Evolutionary conservation across 331 rosid genomes (phyloP).

Genomic region (Phaseolus coccineus): DNA sequence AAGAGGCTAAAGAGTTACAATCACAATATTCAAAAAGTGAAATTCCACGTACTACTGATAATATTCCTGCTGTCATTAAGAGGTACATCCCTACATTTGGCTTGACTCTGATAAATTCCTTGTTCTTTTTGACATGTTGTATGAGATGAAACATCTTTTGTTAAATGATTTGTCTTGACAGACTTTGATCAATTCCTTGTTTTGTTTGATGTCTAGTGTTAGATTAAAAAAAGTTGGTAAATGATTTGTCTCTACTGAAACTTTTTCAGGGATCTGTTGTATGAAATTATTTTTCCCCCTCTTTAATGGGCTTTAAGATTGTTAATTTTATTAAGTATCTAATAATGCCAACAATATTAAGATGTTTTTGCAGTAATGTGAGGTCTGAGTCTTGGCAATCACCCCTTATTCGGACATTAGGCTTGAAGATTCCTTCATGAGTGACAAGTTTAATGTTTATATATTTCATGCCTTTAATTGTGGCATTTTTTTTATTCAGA

Average conservation of each 20-base stretch:
- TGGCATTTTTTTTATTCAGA: neutral
- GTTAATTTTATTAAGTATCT: constrained; percentile 25
- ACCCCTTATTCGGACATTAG: neutral
- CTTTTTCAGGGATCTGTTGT: constrained; percentile 12
- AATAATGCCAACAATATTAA: constrained; percentile 7
- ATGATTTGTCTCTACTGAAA: neutral
- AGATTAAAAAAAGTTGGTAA: neutral
- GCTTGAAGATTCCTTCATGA: constrained; percentile 18
- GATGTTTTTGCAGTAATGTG: constrained; percentile 23
- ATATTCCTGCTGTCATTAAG: constrained; percentile 57
- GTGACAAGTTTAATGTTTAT: neutral
- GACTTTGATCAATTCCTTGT: constrained; percentile 9
- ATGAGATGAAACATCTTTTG: constrained; percentile 6
- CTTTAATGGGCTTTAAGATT: constrained; percentile 11
- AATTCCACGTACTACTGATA: constrained; percentile 42
- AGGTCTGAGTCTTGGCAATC: neutral
- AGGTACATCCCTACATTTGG: constrained; percentile 53
- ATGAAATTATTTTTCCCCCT: neutral
- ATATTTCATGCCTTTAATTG: constrained; percentile 17
- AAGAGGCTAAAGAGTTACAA: constrained; percentile 74
- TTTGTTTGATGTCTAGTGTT: constrained; percentile 7
- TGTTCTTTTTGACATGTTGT: constrained; percentile 16
- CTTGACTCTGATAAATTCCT: constrained; percentile 26
- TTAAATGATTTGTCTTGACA: neutral
- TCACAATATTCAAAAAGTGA: constrained; percentile 43